Evolutionary conservation across 2,329 filamentous ascomycete genomes (phyloP).

Genomic region (Penicillium sp.): DNA sequence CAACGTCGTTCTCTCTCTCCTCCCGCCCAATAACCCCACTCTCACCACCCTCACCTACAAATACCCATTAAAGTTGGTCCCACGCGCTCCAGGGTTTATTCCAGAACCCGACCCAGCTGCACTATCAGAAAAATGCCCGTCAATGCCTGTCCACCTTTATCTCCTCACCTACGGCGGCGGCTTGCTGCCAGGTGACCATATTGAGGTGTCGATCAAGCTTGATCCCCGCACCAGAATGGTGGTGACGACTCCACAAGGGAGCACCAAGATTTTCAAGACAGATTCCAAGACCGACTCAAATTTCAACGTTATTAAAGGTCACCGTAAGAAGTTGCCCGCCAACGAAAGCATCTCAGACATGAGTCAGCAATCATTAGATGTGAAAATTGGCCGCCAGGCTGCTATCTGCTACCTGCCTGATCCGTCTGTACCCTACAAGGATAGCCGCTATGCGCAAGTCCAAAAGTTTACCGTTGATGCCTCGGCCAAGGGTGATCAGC

Average conservation of each 20-base stretch:
- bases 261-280: constrained; percentile 95
- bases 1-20: constrained; percentile 68
- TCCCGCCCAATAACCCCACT: constrained; percentile 70
- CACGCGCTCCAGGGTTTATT: constrained; percentile 67
- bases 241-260: constrained; percentile 66
- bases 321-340: constrained; percentile 37
- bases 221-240: constrained; percentile 64
- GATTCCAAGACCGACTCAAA: constrained; percentile 27
- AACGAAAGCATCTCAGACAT: constrained; percentile 37
- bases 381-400: constrained; percentile 49
- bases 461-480: constrained; percentile 70
- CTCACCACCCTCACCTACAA: constrained; percentile 79
- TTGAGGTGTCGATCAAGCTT: constrained; percentile 71
- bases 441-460: constrained; percentile 78
- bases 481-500: constrained; percentile 35
- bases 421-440: constrained; percentile 86
- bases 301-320: constrained; percentile 27
- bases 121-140: constrained; percentile 29
- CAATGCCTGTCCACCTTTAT: constrained; percentile 73
- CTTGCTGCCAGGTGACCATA: constrained; percentile 80
- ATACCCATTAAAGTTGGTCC: constrained; percentile 92
- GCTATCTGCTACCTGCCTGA: constrained; percentile 74
- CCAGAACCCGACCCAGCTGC: constrained; percentile 43
- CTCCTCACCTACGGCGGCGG: constrained; percentile 93
- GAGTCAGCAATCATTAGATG: constrained; percentile 52